Evolutionary conservation across 1,284 basidiomycete genomes (phyloP), one percentile per base, ranked within the genome.

Genomic region (Erythrobasidium hasegawianum): DNA sequence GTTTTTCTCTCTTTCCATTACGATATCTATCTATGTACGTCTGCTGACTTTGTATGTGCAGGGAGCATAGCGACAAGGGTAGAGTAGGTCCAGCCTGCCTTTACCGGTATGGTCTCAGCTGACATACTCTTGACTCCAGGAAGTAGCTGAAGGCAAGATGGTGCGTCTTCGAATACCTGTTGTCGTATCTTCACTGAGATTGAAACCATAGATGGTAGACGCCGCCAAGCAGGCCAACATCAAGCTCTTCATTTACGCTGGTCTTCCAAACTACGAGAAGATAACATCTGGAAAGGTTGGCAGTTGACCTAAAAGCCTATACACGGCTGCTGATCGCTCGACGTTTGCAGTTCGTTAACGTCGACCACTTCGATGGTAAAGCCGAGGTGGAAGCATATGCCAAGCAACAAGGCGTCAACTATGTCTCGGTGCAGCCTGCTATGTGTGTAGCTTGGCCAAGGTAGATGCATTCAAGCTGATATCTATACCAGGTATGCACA

Each of bases 161-260:
- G 40, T 41, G 40, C 10, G 40, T n/a, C n/a, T 41, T 10, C n/a
- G 40, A n/a, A n/a, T n/a, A 10, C 40, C 40, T 41, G 40, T 41
- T n/a, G n/a, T 10, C n/a, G 40, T n/a, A 41, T 41, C 11, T n/a
- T 41, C 10, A 41, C 10, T n/a, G 11, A 11, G 40, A 41, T n/a
- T 41, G 40, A n/a, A 41, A 41, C 11, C 11, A n/a, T 41, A 41
- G 40, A 41, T 71, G 14, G 69, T 68, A 20, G 71, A 72, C 41
- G 70, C 69, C 3, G 69, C 71, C 8, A 56, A 70, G 43, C 20
- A 58, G 16, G 58, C 67, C 7, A 68, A 69, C 14, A 71, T 72
- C 41, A 65, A 70, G 39, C 59, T 70, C 24, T 67, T 75, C 49
- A 66, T 75, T 55, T 72, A 71, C 64, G 69, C 69, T 10, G 72